phyloP scores from a whole-genome alignment of 2,329 filamentous ascomycete genomes.

The Nemania abortiva region DNA sequence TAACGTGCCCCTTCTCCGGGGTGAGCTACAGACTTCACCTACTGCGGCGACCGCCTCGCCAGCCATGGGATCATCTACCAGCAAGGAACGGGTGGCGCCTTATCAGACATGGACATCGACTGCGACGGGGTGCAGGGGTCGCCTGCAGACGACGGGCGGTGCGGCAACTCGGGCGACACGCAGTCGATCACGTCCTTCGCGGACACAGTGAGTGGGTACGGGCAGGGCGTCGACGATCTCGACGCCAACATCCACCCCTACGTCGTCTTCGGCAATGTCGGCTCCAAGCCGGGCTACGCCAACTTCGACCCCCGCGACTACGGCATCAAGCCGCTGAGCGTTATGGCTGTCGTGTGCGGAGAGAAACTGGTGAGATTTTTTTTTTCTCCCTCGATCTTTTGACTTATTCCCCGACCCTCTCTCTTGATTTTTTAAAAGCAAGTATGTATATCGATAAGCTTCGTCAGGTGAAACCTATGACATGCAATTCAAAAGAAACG shows the following conservation, averaged over 20 bases:
- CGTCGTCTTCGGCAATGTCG: constrained; percentile 63
- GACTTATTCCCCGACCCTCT: too few relatives aligned
- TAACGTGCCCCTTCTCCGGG: neutral
- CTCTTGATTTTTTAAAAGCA: neutral
- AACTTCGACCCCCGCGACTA: constrained; percentile 54
- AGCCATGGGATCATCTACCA: constrained; percentile 58
- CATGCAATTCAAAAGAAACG: neutral
- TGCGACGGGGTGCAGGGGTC: constrained; percentile 64
- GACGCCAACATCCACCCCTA: constrained; percentile 62
- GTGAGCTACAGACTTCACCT: constrained; percentile 44
- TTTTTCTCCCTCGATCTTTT: neutral
- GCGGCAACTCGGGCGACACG: constrained; percentile 57
- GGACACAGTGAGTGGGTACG: constrained; percentile 51
- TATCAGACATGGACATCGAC: constrained; percentile 70
- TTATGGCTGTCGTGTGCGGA: constrained; percentile 65
- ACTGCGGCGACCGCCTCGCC: constrained; percentile 58
- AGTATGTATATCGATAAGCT: too few relatives aligned
- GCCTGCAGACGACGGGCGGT: constrained; percentile 57
- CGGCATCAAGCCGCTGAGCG: constrained; percentile 60
- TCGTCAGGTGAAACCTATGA: neutral
- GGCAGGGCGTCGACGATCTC: constrained; percentile 54
- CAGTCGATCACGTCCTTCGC: constrained; percentile 60
- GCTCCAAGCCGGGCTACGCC: constrained; percentile 46
- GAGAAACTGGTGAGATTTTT: constrained; percentile 56
- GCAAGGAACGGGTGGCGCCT: constrained; percentile 54